Evolutionary conservation across 148 eudicot genomes (phyloP).

Genomic region (Silene uniflora): DNA sequence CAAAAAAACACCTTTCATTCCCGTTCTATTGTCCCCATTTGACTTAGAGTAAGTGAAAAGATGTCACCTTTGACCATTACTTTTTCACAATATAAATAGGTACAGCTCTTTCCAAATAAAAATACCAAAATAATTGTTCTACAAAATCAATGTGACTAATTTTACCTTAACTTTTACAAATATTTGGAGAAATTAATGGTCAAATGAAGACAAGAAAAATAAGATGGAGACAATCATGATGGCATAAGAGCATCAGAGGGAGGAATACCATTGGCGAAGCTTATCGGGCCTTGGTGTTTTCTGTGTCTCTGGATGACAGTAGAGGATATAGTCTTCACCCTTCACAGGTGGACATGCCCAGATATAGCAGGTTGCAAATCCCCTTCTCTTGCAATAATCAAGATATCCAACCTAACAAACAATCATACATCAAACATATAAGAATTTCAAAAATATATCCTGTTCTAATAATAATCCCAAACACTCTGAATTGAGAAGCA

Average conservation of each 20-base stretch:
- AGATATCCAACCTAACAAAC: constrained; percentile 75
- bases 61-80: background rate
- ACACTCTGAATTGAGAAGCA: background rate
- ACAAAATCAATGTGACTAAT: background rate
- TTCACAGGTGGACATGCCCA: constrained; percentile 90
- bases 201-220: background rate
- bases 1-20: background rate
- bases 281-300: constrained; percentile 70
- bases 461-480: background rate
- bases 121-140: background rate
- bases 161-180: background rate
- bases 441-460: background rate
- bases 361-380: constrained; percentile 81
- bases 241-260: background rate
- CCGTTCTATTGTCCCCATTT: background rate
- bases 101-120: too few relatives aligned
- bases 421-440: background rate
- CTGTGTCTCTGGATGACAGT: constrained; percentile 84
- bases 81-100: too few relatives aligned
- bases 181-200: background rate
- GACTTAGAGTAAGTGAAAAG: background rate
- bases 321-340: constrained; percentile 77
- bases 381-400: constrained; percentile 85
- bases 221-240: background rate
- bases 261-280: constrained; percentile 70